These are phyloP conservation scores for Coleophoma crateriformis DNA, from an alignment of 2,329 filamentous ascomycete genomes.

Conservation along the genomic window DNA sequence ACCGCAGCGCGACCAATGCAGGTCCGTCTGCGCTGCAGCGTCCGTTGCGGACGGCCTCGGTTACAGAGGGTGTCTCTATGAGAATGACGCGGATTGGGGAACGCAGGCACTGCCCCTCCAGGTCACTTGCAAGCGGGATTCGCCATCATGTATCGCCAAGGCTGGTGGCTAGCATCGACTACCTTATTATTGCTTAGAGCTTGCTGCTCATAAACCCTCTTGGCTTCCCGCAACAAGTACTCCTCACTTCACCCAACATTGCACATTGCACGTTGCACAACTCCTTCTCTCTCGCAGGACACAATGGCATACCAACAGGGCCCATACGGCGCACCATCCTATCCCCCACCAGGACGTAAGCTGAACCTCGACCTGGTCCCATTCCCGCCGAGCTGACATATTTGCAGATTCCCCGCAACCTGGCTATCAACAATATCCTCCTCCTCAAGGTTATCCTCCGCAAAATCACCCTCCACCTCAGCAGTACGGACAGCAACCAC, in stretches of 20 bases:
- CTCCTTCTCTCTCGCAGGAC: not conserved
- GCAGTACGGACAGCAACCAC: slow-evolving; percentile 12
- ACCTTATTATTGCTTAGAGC: not conserved
- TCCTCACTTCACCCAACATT: not conserved
- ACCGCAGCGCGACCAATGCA: too few relatives aligned
- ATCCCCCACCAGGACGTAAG: slow-evolving; percentile 13
- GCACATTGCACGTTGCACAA: not conserved
- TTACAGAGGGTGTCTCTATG: too few relatives aligned
- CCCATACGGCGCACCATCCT: slow-evolving; percentile 4
- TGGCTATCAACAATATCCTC: slow-evolving; percentile 6
- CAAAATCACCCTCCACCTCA: not conserved
- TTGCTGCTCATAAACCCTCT: too few relatives aligned
- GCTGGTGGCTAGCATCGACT: not conserved
- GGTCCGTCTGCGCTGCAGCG: too few relatives aligned
- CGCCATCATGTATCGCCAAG: slow-evolving; percentile 1
- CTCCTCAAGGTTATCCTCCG: slow-evolving; percentile 15
- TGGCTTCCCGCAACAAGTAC: not conserved
- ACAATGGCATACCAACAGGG: slow-evolving; percentile 15
- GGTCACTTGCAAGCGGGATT: not conserved
- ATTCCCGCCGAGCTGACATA: not conserved
- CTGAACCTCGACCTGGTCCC: not conserved
- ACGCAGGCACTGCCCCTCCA: slow-evolving; percentile 5
- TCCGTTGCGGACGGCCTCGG: too few relatives aligned
- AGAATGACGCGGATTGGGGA: too few relatives aligned
- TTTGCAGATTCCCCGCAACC: slow-evolving; percentile 5